Percentiles rank a stretch among this genome's conserved stretches.
These are phyloP conservation scores for Dalbergia oliveri DNA, from an alignment of 306 rosid genomes.

Conservation along the genomic window DNA sequence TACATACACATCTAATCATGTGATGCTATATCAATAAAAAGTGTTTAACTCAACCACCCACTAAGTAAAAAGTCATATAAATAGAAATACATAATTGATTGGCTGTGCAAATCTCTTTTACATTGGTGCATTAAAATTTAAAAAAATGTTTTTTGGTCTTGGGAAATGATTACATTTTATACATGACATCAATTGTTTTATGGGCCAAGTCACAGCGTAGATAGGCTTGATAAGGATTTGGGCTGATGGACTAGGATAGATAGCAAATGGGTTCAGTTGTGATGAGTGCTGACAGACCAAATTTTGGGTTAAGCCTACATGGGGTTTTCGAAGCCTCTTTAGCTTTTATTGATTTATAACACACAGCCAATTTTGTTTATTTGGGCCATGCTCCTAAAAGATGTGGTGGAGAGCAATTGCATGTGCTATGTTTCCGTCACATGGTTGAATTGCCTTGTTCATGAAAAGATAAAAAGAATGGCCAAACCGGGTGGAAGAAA, in stretches of 20 bases:
- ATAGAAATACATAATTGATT: too few relatives aligned
- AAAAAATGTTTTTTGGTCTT: too few relatives aligned
- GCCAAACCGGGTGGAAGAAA: neutral
- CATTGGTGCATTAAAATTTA: too few relatives aligned
- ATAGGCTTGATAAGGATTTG: neutral
- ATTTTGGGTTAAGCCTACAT: neutral
- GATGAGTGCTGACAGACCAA: neutral
- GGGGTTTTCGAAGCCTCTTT: neutral
- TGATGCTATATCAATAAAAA: too few relatives aligned
- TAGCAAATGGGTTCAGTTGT: neutral
- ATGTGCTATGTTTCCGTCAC: neutral
- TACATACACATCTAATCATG: too few relatives aligned
- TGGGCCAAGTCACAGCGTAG: neutral
- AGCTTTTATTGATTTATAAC: neutral
- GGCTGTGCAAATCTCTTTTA: too few relatives aligned
- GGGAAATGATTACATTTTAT: too few relatives aligned
- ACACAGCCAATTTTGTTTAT: neutral
- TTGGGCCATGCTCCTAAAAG: neutral
- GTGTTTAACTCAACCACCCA: too few relatives aligned
- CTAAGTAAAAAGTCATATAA: too few relatives aligned
- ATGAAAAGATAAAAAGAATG: neutral
- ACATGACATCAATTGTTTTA: neutral
- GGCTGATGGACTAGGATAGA: neutral
- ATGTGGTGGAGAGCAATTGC: constrained; percentile 4
- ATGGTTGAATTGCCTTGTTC: neutral